Evolutionary conservation across 176 grass and related monocot species (phyloP).

Genomic region (Juncus inflexus): DNA sequence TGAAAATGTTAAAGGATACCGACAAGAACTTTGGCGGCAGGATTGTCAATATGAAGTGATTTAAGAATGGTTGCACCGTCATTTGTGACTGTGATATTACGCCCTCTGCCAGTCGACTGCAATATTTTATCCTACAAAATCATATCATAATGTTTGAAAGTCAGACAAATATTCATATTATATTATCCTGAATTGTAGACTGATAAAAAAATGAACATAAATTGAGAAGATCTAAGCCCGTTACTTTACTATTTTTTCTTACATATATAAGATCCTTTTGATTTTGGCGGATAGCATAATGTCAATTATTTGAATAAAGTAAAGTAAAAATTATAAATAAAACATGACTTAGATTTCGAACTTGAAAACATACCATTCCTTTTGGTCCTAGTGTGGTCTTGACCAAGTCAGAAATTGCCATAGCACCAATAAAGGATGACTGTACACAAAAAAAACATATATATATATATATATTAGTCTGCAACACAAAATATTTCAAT

Average conservation of each 20-base stretch:
- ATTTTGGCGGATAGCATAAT: too few relatives aligned
- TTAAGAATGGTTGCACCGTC: constrained; percentile 98
- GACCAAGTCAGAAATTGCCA: constrained; percentile 74
- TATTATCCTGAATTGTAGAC: not conserved
- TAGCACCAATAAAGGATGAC: constrained; percentile 80
- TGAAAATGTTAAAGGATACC: constrained; percentile 63
- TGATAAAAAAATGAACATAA: not conserved
- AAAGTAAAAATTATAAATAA: too few relatives aligned
- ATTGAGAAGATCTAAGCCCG: not conserved
- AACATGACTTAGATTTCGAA: not conserved
- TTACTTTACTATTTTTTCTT: too few relatives aligned
- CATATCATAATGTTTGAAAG: not conserved
- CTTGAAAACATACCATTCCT: constrained; percentile 64
- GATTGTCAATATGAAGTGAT: constrained; percentile 91
- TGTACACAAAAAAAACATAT: constrained; percentile 20
- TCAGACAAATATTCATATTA: not conserved
- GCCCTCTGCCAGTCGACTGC: constrained; percentile 83
- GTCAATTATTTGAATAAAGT: too few relatives aligned
- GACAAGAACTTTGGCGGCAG: constrained; percentile 94
- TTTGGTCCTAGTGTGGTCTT: constrained; percentile 96
- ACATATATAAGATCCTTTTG: too few relatives aligned
- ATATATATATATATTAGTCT: too few relatives aligned
- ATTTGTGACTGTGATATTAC: constrained; percentile 80
- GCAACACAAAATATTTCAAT: too few relatives aligned
- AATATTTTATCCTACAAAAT: constrained; percentile 79